Evolutionary conservation across 495 filamentous ascomycete species (phyloP).

Genomic region (Pseudevernia furfuracea): DNA sequence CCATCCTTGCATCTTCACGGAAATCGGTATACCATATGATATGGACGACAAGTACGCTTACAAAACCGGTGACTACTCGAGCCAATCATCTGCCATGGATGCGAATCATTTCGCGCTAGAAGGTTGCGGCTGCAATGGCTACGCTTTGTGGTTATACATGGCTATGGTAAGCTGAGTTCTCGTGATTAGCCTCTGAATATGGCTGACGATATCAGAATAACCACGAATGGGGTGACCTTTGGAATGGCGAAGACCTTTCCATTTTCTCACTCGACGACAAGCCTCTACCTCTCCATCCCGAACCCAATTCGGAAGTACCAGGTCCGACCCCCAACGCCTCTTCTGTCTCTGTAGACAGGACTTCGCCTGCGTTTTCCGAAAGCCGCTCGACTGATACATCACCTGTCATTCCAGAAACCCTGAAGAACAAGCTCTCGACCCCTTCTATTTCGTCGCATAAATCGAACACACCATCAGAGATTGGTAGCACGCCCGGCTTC

Average conservation of each 20-base stretch:
- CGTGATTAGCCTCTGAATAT: slow-evolving; percentile 6
- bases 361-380: slow-evolving; percentile 52
- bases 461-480: slow-evolving; percentile 44
- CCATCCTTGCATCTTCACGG: slow-evolving; percentile 84
- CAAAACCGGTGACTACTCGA: slow-evolving; percentile 91
- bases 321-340: slow-evolving; percentile 28
- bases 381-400: slow-evolving; percentile 49
- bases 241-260: slow-evolving; percentile 96
- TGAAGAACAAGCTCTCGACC: slow-evolving; percentile 63
- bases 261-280: slow-evolving; percentile 80
- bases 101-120: slow-evolving; percentile 93
- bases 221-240: slow-evolving; percentile 85
- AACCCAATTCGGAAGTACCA: slow-evolving; percentile 24
- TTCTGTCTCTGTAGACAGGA: slow-evolving; percentile 39
- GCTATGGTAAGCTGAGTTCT: slow-evolving; percentile 46
- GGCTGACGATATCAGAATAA: slow-evolving; percentile 51
- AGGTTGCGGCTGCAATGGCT: slow-evolving; percentile 69
- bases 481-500: slow-evolving; percentile 58
- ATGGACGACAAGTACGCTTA: slow-evolving; percentile 97
- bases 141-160: slow-evolving; percentile 83
- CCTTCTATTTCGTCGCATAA: slow-evolving; percentile 59
- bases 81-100: slow-evolving; percentile 90
- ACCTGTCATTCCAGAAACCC: slow-evolving; percentile 57
- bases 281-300: slow-evolving; percentile 49
- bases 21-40: slow-evolving; percentile 97